Evolutionary conservation across 495 filamentous ascomycete genomes (phyloP), one percentile per base, ranked within the genome.

Genomic region (Tuber calosporum): DNA sequence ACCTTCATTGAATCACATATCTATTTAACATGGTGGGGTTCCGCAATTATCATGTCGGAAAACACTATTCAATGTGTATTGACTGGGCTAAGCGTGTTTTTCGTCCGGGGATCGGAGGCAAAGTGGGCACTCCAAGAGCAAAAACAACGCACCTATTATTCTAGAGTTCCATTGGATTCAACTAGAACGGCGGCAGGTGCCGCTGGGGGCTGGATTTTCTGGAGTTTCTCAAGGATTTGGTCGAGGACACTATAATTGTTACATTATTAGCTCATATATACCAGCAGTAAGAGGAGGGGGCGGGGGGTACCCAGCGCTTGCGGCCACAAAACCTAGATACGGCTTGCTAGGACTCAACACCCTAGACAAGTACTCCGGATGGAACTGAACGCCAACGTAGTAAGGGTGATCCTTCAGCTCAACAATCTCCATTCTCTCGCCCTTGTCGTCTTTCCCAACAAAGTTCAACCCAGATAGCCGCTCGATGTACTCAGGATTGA

Each of bases 361-460:
- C 43, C 90, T 86, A 42, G 84, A 87, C 53, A 91, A 83, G 75
- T 95, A 96, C 81, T 97, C 93, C 0, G 93, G 93, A 83, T 97
- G 93, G 81, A 90, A 94, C 83, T 96, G 92, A 30, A 95, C 92
- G 73, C 89, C 95, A 26, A 99, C 91, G 81, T 90, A 99, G 86
- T 88, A 99, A 1, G 91, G 91, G 82, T 99, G 95, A 73, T 97
- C 91, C 81, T 87, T 88, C 69, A 97, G 82, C 83, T 99, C 95
- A 37, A 97, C 84, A 71, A 95, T 87, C 85, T 98, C 95, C 92
- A 97, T 95, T 15, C 94, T 89, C 82, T 90, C 87, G 43, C 92
- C 92, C 70, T 84, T 87, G 74, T 92, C 89, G 82, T 98, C 95
- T 82, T 92, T 94, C 67, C 92, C 92, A 43, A 90, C 83, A 75